Evolutionary conservation across 345 rosid species (phyloP).

Genomic region (Laguncularia racemosa): DNA sequence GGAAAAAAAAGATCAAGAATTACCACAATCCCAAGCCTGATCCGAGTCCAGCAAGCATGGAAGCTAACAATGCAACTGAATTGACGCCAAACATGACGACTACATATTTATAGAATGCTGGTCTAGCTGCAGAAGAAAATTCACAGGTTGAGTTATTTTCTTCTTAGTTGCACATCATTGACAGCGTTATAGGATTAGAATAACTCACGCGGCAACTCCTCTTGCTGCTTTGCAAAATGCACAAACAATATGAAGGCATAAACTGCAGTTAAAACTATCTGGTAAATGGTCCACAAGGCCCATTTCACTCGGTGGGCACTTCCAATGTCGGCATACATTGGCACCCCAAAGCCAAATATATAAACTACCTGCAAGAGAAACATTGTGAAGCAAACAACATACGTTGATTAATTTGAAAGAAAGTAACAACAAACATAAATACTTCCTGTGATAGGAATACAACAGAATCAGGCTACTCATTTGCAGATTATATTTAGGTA

Average conservation of each 20-base stretch:
- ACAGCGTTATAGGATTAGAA: neutral
- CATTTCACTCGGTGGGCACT: slow-evolving; percentile 49
- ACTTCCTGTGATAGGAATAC: neutral
- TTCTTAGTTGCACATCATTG: neutral
- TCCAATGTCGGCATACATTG: slow-evolving; percentile 61
- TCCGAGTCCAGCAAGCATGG: slow-evolving; percentile 49
- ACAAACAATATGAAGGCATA: slow-evolving; percentile 63
- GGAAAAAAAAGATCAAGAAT: slow-evolving; percentile 3
- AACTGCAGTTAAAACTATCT: slow-evolving; percentile 59
- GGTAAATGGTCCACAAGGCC: slow-evolving; percentile 75
- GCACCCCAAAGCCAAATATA: slow-evolving; percentile 67
- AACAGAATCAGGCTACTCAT: neutral
- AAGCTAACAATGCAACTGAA: slow-evolving; percentile 51
- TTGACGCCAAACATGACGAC: slow-evolving; percentile 56
- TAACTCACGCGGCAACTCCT: slow-evolving; percentile 64
- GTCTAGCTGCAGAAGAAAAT: slow-evolving; percentile 53
- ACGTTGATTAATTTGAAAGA: neutral
- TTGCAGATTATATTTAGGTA: neutral
- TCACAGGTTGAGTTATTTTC: slow-evolving; percentile 2
- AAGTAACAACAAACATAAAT: neutral
- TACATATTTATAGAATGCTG: slow-evolving; percentile 80
- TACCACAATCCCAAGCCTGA: slow-evolving; percentile 73
- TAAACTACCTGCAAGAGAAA: slow-evolving; percentile 47
- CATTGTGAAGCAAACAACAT: neutral
- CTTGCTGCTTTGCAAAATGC: slow-evolving; percentile 74